Evolutionary conservation across 108 stramenopile species (phyloP), one percentile per base, ranked within the genome.

Genomic region (Poteriospumella lacustris): DNA sequence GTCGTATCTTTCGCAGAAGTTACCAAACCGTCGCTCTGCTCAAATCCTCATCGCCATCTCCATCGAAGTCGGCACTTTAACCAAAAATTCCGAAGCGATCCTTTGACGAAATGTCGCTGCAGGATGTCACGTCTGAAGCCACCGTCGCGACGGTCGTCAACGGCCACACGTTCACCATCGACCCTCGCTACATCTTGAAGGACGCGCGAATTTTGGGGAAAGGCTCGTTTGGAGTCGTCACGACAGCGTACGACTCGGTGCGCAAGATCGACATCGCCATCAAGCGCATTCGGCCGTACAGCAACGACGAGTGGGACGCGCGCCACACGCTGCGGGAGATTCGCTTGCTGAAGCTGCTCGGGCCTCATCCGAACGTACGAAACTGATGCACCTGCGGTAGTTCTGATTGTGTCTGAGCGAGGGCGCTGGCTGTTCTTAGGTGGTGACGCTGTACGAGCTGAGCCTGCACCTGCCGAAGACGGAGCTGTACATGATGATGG

Each of bases 401-500:
- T 9, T 52, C 19, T 52, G 12, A 15, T 38, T 67, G 36, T 67
- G 19, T 52, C 19, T 52, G 19, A 9, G 9, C 19, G 47, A 15
- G 19, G 9, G 9, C 15, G 9, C 47, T 15, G 9, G 47, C 9
- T 52, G 19, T 52, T 52, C 28, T 38, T 42, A 73, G 70, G 42
- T 73, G 9, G 31, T 73, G 15, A 56, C 40, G 38, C 41, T 73
- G 3, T 73, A 73, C 36, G 70, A 56, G 31, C 33, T 73, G 33
- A 73, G 70, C 31, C 28, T 73, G 12, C 36, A 33, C 36, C 31
- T 33, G 33, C 15, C 43, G 3, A 73, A 73, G 47, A 56, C 70
- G 5, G 78, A 78, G 15, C 43, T 85, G 9, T 85, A 85, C 58
- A 75, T 85, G 41, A 78, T 82, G 31, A 75, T 58, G 28, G 81